These are phyloP conservation scores for Aspergillus fructus DNA, from an alignment of 2,329 filamentous ascomycete species.

Conservation along the genomic window DNA sequence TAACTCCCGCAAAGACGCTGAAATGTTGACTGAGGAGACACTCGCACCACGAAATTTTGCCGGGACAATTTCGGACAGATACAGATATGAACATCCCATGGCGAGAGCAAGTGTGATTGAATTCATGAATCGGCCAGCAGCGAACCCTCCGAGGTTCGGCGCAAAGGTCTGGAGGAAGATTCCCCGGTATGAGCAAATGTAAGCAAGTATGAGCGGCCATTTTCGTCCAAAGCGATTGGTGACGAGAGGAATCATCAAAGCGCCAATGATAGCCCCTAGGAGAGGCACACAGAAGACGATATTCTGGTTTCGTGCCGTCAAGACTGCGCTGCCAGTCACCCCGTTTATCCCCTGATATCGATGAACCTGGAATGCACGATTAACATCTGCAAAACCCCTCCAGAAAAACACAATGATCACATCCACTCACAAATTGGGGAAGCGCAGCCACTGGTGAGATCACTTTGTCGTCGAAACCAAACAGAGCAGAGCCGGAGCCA, in stretches of 20 bases:
- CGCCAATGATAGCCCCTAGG: not conserved
- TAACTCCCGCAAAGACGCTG: not conserved
- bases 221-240: not conserved
- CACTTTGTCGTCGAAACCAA: not conserved
- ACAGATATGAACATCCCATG: not conserved
- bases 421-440: not conserved
- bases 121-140: not conserved
- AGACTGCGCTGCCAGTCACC: not conserved
- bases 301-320: not conserved
- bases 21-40: not conserved
- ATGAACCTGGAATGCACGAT: no score
- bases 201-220: not conserved
- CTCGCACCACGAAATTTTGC: not conserved
- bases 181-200: not conserved
- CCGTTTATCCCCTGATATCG: not conserved
- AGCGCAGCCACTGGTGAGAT: not conserved
- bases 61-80: not conserved
- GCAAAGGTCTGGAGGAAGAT: not conserved
- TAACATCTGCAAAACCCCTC: no score
- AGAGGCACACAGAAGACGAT: not conserved
- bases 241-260: not conserved
- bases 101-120: not conserved
- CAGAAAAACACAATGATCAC: no score
- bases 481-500: not conserved
- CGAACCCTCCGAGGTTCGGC: not conserved